phyloP scores from a whole-genome alignment of 2,329 filamentous ascomycete species.

The Penicillium sp. region DNA sequence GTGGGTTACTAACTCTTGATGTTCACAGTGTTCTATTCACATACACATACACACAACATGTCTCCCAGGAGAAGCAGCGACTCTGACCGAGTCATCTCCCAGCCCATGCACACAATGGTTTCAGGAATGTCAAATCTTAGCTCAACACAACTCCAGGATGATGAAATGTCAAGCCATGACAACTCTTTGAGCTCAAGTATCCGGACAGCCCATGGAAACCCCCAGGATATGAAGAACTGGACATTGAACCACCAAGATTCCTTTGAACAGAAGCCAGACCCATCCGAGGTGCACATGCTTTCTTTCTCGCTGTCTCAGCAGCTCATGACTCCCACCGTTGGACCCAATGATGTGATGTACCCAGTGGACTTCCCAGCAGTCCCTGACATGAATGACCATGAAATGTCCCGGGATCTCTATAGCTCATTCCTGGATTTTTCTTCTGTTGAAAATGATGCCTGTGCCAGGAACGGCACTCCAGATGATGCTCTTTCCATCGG shows the following conservation, averaged over 20 bases:
- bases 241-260: slow-evolving; percentile 41
- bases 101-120: slow-evolving; percentile 38
- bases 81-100: slow-evolving; percentile 39
- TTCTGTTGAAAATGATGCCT: slow-evolving; percentile 45
- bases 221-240: slow-evolving; percentile 43
- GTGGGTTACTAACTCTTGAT: slow-evolving; percentile 37
- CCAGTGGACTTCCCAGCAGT: slow-evolving; percentile 42
- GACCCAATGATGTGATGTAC: slow-evolving; percentile 43
- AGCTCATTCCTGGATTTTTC: slow-evolving; percentile 42
- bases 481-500: slow-evolving; percentile 42
- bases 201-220: slow-evolving; percentile 35
- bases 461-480: slow-evolving; percentile 35
- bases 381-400: slow-evolving; percentile 40
- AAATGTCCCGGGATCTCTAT: slow-evolving; percentile 44
- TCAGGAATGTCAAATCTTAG: slow-evolving; percentile 42
- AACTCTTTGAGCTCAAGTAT: slow-evolving; percentile 45
- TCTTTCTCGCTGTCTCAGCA: slow-evolving; percentile 46
- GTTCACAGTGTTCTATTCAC: slow-evolving; percentile 32
- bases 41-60: slow-evolving; percentile 33
- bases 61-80: slow-evolving; percentile 41
- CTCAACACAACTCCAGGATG: slow-evolving; percentile 44
- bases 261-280: slow-evolving; percentile 43
- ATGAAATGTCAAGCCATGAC: slow-evolving; percentile 46
- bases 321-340: slow-evolving; percentile 40
- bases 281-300: slow-evolving; percentile 45